phyloP scores from a whole-genome alignment of 129 eudicot genomes.

The Solidago caesia region DNA sequence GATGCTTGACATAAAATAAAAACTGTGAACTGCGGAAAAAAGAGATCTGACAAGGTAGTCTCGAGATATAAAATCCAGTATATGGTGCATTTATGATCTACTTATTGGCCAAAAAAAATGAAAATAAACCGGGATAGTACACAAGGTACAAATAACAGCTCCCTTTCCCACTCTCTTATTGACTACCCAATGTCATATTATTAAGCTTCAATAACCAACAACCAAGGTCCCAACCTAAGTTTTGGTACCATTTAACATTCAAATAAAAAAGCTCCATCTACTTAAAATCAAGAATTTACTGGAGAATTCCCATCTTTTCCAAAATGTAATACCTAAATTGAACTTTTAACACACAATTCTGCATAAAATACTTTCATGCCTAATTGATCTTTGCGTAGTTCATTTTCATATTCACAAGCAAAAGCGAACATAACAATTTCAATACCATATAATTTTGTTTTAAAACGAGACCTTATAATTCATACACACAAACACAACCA shows the following conservation, averaged over 20 bases:
- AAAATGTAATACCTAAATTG: neutral
- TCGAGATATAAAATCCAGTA: neutral
- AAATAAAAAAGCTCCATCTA: neutral
- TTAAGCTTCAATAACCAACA: neutral
- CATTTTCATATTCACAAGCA: slow-evolving; percentile 7
- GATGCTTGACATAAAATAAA: neutral
- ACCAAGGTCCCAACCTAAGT: neutral
- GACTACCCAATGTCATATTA: neutral
- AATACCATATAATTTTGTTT: neutral
- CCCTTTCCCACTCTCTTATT: slow-evolving; percentile 3
- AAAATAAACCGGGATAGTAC: neutral
- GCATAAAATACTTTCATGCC: slow-evolving; percentile 10
- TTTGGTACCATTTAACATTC: neutral
- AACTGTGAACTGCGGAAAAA: neutral
- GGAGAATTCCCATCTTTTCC: slow-evolving; percentile 9
- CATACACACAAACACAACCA: neutral
- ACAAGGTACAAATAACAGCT: neutral
- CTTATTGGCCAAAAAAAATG: neutral
- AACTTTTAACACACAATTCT: slow-evolving; percentile 1
- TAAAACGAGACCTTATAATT: neutral
- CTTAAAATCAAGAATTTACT: neutral
- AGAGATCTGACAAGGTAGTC: neutral
- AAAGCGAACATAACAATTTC: neutral
- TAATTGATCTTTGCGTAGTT: neutral
- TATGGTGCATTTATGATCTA: slow-evolving; percentile 18